Evolutionary conservation across 257 asterid genomes (phyloP), one percentile per base, ranked within the genome.

Genomic region (Salvia rosmarinus): DNA sequence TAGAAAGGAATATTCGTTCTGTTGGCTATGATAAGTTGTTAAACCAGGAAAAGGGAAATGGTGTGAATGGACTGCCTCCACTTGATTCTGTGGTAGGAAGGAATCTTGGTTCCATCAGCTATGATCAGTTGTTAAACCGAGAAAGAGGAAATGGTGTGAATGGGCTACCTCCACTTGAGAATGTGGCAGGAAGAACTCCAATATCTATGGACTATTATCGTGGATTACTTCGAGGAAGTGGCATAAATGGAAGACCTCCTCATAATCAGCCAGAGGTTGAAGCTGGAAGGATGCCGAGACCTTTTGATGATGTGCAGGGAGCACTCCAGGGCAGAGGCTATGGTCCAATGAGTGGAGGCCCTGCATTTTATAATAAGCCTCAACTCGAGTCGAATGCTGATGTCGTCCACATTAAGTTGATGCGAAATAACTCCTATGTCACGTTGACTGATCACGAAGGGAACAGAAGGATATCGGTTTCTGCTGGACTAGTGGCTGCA

Each of bases 361-460:
- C 47, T 35, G 64, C 71, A 23, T 10, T 25, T 20, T 34, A 73
- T 37, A 11, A 77, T 10, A 84, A 55, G 47, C 30, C 66, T 39
- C 82, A 58, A 21, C 25, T 82, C 0, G 99, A 95, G 86, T 49
- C 88, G 16, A 86, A 91, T 84, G 90, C 96, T 50, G 99, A 91
- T 79, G 64, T 91, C 21, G 94, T 95, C 62, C 99, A 92, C 76
- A 87, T 94, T 40, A 95, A 87, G 87, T 79, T 95, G 79, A 85
- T 88, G 71, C 86, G 95, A 32, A 95, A 95, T 75, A 95, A 95
- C 59, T 86, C 96, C 12, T 88, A 89, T 62, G 86, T 89, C 30
- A 91, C 96, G 0, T 62, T 95, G 25, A 91, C 99, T 0, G 98
- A 95, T 82, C 78, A 92, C 0, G 85, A 84, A 67, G 99, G 99